Evolutionary conservation across 164 flowering plant species (phyloP).

Genomic region (Berberis thunbergii): DNA sequence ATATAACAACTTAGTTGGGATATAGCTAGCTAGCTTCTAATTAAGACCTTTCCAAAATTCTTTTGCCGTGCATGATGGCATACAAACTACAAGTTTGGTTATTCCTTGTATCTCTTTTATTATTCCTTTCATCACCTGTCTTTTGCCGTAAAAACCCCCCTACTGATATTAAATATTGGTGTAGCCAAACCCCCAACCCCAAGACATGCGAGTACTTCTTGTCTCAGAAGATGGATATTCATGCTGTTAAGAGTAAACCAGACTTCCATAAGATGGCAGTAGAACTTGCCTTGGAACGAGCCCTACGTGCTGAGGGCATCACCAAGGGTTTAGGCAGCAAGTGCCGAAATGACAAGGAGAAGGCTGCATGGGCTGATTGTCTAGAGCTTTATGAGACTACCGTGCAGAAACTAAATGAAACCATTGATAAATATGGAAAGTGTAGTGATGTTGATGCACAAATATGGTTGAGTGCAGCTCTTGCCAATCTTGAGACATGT

Average conservation of each 20-base stretch:
- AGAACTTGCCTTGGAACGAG: conserved; percentile 15
- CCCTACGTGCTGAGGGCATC: conserved; percentile 12
- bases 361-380: conserved; percentile 8
- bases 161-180: conserved; percentile 11
- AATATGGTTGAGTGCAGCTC: neutral
- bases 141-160: conserved; percentile 2
- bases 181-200: conserved; percentile 22
- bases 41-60: too few species aligned
- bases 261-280: conserved; percentile 24
- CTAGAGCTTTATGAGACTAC: conserved; percentile 40
- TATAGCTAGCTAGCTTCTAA: too few species aligned
- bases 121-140: neutral
- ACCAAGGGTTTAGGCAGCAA: conserved; percentile 10
- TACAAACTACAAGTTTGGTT: too few species aligned
- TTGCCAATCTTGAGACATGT: conserved; percentile 14
- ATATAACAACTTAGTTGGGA: too few species aligned
- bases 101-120: too few species aligned
- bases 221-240: conserved; percentile 5
- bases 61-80: too few species aligned
- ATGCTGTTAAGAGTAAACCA: conserved; percentile 16
- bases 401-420: conserved; percentile 30
- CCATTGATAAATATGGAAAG: conserved; percentile 19
- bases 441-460: conserved; percentile 36
- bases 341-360: conserved; percentile 26
- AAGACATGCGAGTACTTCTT: conserved; percentile 14